Base-by-base conservation (phyloP, 108 stramenopile genomes). In the Aureococcus anophagefferens region DNA sequence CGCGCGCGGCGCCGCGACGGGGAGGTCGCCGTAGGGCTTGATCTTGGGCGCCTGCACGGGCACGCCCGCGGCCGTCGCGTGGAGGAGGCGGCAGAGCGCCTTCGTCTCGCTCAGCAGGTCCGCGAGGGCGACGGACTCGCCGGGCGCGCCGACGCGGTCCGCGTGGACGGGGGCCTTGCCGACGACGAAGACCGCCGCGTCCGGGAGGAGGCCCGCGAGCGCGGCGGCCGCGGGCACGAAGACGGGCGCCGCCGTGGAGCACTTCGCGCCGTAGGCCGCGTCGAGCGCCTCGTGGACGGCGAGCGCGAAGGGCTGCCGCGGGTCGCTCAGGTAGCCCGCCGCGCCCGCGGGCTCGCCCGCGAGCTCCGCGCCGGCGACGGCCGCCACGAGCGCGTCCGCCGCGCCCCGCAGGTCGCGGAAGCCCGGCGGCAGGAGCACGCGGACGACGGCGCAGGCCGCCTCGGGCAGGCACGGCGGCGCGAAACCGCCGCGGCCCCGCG, bases 71-170 rank as follows among this genome's bases (percentile, higher is more conserved):
- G 40, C 40, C 40, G 13, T 5, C 5, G 9, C 40, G 9, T 44
- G 51, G 7, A 59, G 17, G 51, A 59, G 51, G 1, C 25, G 4
- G n/a, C 45, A 68, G 51, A 69, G 62, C 16, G 13, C 46, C 68
- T 59, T 73, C 13, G 69, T 46, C 67, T 73, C 68, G 46, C 68
- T 68, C 34, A 69, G 46, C 0, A 69, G 68, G 5, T 36, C 68
- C 33, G 32, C 40, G 46, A 59, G 40, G 68, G 68, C 69, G 17
- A 32, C 68, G 28, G 34, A 28, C 13, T 51, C 72, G 25, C 34
- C 68, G 36, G 29, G 34, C 63, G 33, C 62, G 33, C 62, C 69
- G 62, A 5, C 13, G 40, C 40, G 40, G 13, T 44, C 40, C 9
- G 13, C 40, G 40, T 44, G 13, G 40, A 13, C 40, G 9, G 40